Evolutionary conservation across 2,329 filamentous ascomycete species (phyloP), one percentile per base, ranked within the genome.

Genomic region (Huntiella omanensis): DNA sequence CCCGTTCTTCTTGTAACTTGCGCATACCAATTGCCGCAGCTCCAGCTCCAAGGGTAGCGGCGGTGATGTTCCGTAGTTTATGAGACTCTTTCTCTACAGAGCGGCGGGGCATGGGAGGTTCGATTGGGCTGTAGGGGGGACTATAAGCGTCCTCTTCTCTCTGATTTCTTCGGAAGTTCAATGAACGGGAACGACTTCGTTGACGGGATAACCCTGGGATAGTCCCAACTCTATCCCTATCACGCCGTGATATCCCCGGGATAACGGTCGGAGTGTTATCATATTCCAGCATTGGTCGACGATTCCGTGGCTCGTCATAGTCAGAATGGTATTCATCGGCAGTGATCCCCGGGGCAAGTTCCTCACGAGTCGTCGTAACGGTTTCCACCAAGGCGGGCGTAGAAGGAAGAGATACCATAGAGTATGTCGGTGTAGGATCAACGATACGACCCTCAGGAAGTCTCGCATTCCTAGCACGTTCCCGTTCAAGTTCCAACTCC

Each of bases 11-110:
- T 33, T 45, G 33, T 50, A 69, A 73, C 54, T 75, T 71, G 55
- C 77, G 77, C 48, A 79, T 65, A 0, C 75, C 74, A 48, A 79
- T 68, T 4, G 74, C 75, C 0, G 75, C 73, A 4, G 75, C 75
- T 5, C 71, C 73, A 3, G 68, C 68, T 4, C 65, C 69, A n/a
- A 67, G 62, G 4, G 67, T 69, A 1, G 69, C 73, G 3, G 67
- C 66, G 12, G 73, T 71, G 53, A 75, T 61, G 45, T 76, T 63
- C 38, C 72, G 64, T 15, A 77, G 56, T 45, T 71, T 77, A 52
- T 62, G 64, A 53, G 71, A 77, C 49, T 72, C 63, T 54, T 69
- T 49, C 32, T 36, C 34, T 17, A 37, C 40, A 11, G 15, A 15
- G 6, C 34, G 33, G 10, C 32, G 19, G 39, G 49, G 44, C 40